Percentiles rank a stretch among this genome's conserved stretches.
phyloP scores from a whole-genome alignment of 192 early-diverging fungal genomes.

The Backusella macrospora region DNA sequence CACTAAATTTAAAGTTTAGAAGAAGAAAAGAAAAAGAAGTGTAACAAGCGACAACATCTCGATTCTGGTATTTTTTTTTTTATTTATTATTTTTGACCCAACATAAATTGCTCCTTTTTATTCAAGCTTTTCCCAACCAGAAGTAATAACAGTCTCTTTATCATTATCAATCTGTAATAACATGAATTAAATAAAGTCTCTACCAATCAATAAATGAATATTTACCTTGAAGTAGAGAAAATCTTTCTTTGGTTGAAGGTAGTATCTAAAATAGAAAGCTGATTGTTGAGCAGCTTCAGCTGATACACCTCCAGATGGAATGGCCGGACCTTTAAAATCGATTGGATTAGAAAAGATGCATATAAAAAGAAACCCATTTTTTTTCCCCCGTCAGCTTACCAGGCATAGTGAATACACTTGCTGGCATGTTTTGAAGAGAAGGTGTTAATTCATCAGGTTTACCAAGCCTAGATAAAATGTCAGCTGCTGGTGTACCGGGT shows the following conservation, averaged over 20 bases:
- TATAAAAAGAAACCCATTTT: too few relatives aligned
- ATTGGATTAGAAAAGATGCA: neutral
- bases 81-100: neutral
- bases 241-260: constrained; percentile 33
- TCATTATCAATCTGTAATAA: constrained; percentile 43
- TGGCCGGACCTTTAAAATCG: neutral
- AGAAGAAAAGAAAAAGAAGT: too few relatives aligned
- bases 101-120: neutral
- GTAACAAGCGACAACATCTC: too few relatives aligned
- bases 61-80: too few relatives aligned
- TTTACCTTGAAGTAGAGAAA: constrained; percentile 46
- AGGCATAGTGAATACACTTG: constrained; percentile 35
- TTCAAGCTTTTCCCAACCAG: constrained; percentile 20
- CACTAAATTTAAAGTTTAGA: too few relatives aligned
- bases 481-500: constrained; percentile 45
- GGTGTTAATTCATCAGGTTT: constrained; percentile 53
- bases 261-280: constrained; percentile 37
- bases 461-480: constrained; percentile 46
- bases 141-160: constrained; percentile 46
- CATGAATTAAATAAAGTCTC: constrained; percentile 18
- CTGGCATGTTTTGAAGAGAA: constrained; percentile 25
- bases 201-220: too few relatives aligned
- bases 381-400: constrained; percentile 31
- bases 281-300: constrained; percentile 4
- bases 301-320: neutral